Conservation (phyloP, 495 filamentous ascomycete genomes). For the Penicillium nucicola region DNA sequence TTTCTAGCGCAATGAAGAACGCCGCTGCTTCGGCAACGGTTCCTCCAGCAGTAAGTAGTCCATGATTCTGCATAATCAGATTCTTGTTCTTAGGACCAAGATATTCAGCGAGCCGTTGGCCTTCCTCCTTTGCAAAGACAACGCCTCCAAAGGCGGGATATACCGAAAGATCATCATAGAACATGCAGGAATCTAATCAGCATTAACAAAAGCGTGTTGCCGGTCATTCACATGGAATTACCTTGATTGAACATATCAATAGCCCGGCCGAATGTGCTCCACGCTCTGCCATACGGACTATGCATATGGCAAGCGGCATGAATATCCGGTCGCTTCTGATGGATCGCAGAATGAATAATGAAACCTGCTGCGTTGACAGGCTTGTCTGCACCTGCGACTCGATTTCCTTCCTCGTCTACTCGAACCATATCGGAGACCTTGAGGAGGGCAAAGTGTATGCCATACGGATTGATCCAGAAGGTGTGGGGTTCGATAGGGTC, state of each 20-base stretch:
- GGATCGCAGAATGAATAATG: conserved; percentile 49
- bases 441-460: conserved; percentile 32
- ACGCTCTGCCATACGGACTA: conserved; percentile 29
- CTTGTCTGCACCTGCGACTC: conserved; percentile 38
- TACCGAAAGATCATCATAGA: conserved; percentile 44
- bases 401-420: conserved; percentile 33
- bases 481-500: conserved; percentile 6
- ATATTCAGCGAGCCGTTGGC: conserved; percentile 46
- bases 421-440: conserved; percentile 36
- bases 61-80: conserved; percentile 59
- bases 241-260: conserved; percentile 45
- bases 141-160: conserved; percentile 44
- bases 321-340: conserved; percentile 32
- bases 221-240: neutral
- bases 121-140: conserved; percentile 54
- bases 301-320: conserved; percentile 37
- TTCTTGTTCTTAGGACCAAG: conserved; percentile 51
- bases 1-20: conserved; percentile 59
- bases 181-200: conserved; percentile 40
- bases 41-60: conserved; percentile 50
- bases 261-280: conserved; percentile 25
- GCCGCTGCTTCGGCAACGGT: conserved; percentile 58
- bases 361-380: conserved; percentile 57
- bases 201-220: neutral
- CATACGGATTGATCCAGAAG: conserved; percentile 52